Evolutionary conservation across 371 early-diverging fungal species (phyloP).

Genomic region (Phascolomyces articulosus): DNA sequence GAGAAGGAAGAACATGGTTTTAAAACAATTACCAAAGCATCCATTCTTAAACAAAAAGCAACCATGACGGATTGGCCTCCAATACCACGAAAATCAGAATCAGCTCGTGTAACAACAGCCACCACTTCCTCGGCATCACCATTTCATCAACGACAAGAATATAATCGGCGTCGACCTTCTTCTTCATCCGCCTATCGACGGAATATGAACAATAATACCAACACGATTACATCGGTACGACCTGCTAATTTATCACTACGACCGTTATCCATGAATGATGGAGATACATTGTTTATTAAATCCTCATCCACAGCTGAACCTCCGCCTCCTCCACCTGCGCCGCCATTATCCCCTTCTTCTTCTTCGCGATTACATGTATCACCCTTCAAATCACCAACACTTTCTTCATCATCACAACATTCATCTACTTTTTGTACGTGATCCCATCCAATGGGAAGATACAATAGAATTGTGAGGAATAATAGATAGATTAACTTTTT

Average conservation of each 20-base stretch:
- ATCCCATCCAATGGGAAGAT: not conserved
- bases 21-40: not conserved
- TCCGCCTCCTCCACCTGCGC: not conserved
- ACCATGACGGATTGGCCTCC: not conserved
- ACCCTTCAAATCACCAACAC: constrained; percentile 74
- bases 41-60: not conserved
- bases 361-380: constrained; percentile 42
- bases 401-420: constrained; percentile 57
- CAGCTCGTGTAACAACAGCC: not conserved
- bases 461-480: too few relatives aligned
- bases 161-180: not conserved
- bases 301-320: constrained; percentile 13
- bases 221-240: too few relatives aligned
- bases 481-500: too few relatives aligned
- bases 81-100: not conserved
- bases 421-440: constrained; percentile 34
- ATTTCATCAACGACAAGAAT: not conserved
- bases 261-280: not conserved
- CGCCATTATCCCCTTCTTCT: constrained; percentile 13
- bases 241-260: not conserved
- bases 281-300: not conserved
- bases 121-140: not conserved
- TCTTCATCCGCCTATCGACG: not conserved
- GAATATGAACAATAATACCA: too few relatives aligned
- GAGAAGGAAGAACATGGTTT: not conserved